Conservation (phyloP, 345 rosid genomes). For the Eucalyptus marginata region DNA sequence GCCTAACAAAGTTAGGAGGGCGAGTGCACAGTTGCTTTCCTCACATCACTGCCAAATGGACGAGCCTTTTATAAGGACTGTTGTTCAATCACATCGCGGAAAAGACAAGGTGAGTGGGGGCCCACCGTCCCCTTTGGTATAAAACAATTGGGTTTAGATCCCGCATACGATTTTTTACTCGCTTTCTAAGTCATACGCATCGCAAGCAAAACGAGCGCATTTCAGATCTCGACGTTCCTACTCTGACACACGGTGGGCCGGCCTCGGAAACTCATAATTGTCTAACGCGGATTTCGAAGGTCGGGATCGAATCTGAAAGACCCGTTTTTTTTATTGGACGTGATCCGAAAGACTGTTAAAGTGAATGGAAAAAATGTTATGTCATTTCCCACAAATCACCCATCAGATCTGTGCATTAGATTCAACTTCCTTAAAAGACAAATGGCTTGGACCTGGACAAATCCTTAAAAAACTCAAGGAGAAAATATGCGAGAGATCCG, state of each 20-base stretch:
- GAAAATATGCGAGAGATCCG: rapidly evolving
- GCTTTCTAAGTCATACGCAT: background rate
- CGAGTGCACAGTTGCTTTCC: background rate
- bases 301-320: background rate
- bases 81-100: background rate
- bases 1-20: rapidly evolving
- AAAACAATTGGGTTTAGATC: background rate
- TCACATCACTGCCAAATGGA: background rate
- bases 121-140: background rate
- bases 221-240: background rate
- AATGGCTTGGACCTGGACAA: too few species aligned
- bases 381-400: background rate
- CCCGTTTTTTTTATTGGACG: too few species aligned
- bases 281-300: background rate
- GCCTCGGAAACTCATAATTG: background rate
- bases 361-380: background rate
- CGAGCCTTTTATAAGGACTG: background rate
- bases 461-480: too few species aligned
- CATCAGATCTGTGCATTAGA: background rate
- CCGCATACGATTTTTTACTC: background rate
- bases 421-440: too few species aligned
- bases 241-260: background rate
- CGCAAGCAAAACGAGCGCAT: background rate
- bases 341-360: background rate
- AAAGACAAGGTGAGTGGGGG: background rate